These are phyloP conservation scores for Byssochlamys sp. DNA, from an alignment of 2,329 filamentous ascomycete species.

Conservation along the genomic window DNA sequence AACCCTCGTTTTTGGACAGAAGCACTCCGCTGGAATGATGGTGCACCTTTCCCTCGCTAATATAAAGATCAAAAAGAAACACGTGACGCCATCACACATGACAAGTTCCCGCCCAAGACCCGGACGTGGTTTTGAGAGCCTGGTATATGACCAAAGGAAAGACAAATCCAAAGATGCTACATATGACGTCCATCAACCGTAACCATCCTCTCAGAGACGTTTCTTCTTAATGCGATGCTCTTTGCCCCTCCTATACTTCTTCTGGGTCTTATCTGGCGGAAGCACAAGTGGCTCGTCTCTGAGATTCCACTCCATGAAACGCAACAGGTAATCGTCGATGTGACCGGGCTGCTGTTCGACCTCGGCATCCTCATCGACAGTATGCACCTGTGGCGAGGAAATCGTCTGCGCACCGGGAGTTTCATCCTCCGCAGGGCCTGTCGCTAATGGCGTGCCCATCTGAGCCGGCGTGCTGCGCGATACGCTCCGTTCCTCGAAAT, in stretches of 20 bases:
- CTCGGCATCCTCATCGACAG: constrained; percentile 19
- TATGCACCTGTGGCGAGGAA: constrained; percentile 11
- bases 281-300: constrained; percentile 40
- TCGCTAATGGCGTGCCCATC: constrained; percentile 23
- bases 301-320: constrained; percentile 54
- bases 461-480: constrained; percentile 24
- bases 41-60: background rate
- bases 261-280: constrained; percentile 40
- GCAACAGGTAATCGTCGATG: constrained; percentile 68
- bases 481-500: constrained; percentile 60
- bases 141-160: constrained; percentile 18
- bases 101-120: background rate
- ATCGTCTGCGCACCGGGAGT: constrained; percentile 8
- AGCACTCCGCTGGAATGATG: background rate
- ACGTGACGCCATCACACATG: constrained; percentile 6
- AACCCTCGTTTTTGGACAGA: background rate
- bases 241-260: constrained; percentile 39
- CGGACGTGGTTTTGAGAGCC: background rate
- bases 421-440: constrained; percentile 26
- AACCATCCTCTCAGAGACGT: constrained; percentile 16
- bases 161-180: constrained; percentile 1
- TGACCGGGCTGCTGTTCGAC: constrained; percentile 44
- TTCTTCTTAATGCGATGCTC: constrained; percentile 36
- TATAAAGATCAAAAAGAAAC: constrained; percentile 7
- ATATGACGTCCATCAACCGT: background rate